Base-by-base conservation (phyloP, 2,329 filamentous ascomycete genomes). In the Fusarium torulosum region DNA sequence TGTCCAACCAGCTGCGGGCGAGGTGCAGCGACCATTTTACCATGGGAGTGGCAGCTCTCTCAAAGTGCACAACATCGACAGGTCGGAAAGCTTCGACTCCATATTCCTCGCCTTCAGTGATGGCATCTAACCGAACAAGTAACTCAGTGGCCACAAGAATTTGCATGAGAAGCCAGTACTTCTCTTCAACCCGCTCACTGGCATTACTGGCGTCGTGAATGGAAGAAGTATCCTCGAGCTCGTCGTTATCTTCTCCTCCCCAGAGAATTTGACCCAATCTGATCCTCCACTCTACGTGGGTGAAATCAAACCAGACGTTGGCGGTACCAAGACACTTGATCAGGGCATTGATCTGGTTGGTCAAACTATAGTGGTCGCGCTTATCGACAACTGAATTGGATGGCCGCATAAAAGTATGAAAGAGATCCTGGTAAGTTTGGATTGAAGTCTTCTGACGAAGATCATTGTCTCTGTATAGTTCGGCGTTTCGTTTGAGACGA, bases 251-350 rank as follows among this genome's bases (percentile, higher is more conserved):
- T 7, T 81, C 78, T 17, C 81, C 79, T 17, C 85, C 88, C 90
- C 90, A 93, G 3, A 93, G 78, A 41, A 93, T 83, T 76, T 92
- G 90, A 8, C 91, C 91, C 2, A 93, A 81, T 14, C 90, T 84
- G 59, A 93, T 90, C 37, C 91, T 85, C 90, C 90, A 93, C 74
- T 93, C 90, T 8, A 93, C 88, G 31, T 89, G 84, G 20, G 89
- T 90, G 67, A 93, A 91, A 76, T 93, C 90, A 51, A 91, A 85
- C 91, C 91, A 93, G 44, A 91, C 85, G 56, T 90, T 89, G 53
- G 88, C 84, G 9, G 86, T 80, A 1, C 85, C 86, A 43, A 93
- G 82, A 11, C 90, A 85, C 73, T 88, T 88, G 44, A 93, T 83
- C 19, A 93, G 79, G 6, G 88, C 86, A 67, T 89, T 83, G 56